Evolutionary conservation across 805 yeast genomes (phyloP).

Genomic region (Lachancea sp.): DNA sequence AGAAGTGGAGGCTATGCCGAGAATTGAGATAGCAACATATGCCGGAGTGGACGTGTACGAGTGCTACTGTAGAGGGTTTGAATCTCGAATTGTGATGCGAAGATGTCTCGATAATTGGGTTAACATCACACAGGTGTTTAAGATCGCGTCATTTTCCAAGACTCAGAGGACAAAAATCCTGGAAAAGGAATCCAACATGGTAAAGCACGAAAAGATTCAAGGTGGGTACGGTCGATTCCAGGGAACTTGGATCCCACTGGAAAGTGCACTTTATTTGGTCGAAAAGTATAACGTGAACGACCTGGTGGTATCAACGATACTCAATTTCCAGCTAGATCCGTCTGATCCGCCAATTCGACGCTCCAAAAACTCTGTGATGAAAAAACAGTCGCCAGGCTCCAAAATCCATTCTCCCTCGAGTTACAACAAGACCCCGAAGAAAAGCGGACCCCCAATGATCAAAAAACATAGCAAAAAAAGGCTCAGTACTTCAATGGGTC

Average conservation of each 20-base stretch:
- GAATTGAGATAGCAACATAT: conserved; percentile 39
- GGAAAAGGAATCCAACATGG: conserved; percentile 66
- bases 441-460: conserved; percentile 7
- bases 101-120: conserved; percentile 91
- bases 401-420: conserved; percentile 31
- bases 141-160: conserved; percentile 71
- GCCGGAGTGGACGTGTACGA: conserved; percentile 51
- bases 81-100: conserved; percentile 53
- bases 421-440: conserved; percentile 32
- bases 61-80: conserved; percentile 51
- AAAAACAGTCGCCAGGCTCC: conserved; percentile 29
- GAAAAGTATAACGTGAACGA: conserved; percentile 45
- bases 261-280: conserved; percentile 54
- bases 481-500: conserved; percentile 1
- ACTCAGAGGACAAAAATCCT: conserved; percentile 71
- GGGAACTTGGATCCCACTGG: conserved; percentile 80
- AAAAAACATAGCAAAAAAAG: conserved; percentile 10
- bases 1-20: conserved; percentile 13
- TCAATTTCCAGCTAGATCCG: conserved; percentile 47
- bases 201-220: conserved; percentile 71
- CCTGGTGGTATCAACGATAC: conserved; percentile 42
- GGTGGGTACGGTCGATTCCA: conserved; percentile 84
- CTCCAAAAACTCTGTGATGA: conserved; percentile 31
- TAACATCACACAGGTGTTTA: conserved; percentile 75
- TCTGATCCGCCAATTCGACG: conserved; percentile 40